These are phyloP conservation scores for Penicillium sp. DNA, from an alignment of 2,329 filamentous ascomycete genomes.

Conservation along the genomic window DNA sequence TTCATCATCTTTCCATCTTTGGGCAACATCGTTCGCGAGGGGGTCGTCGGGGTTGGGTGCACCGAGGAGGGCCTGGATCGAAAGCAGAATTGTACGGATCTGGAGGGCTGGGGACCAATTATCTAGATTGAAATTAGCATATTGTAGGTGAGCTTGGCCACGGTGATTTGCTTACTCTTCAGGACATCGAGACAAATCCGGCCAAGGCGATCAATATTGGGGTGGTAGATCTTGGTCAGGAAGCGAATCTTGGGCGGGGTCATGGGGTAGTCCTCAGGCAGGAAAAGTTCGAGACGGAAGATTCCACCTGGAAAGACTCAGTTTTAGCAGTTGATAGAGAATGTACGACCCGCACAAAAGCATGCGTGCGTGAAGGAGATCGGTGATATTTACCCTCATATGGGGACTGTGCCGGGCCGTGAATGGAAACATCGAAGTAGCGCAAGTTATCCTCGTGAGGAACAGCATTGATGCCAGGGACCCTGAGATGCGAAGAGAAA, in stretches of 20 bases:
- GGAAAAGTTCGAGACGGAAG: slow-evolving; percentile 96
- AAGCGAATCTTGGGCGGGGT: slow-evolving; percentile 98
- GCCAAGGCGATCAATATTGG: slow-evolving; percentile 96
- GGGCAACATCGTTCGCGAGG: slow-evolving; percentile 95
- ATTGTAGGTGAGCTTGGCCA: not conserved
- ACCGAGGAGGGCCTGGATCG: slow-evolving; percentile 93
- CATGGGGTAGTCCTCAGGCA: slow-evolving; percentile 99
- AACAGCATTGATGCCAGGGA: slow-evolving; percentile 92
- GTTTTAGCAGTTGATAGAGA: slow-evolving; percentile 5
- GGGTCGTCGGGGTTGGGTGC: slow-evolving; percentile 98
- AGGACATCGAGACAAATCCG: slow-evolving; percentile 96
- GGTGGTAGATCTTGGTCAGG: slow-evolving; percentile 98
- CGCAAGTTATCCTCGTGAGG: slow-evolving; percentile 97
- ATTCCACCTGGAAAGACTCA: slow-evolving; percentile 64
- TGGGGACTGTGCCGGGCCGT: slow-evolving; percentile 87
- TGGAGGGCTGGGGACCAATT: slow-evolving; percentile 99
- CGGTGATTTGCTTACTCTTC: slow-evolving; percentile 70
- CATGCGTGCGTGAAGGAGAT: not conserved
- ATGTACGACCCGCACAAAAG: not conserved
- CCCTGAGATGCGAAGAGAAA: slow-evolving; percentile 57
- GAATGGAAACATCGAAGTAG: slow-evolving; percentile 97
- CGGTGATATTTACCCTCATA: slow-evolving; percentile 73
- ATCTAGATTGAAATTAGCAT: slow-evolving; percentile 57
- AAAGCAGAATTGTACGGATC: slow-evolving; percentile 97
- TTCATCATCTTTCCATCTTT: slow-evolving; percentile 97